Evolutionary conservation across 768 basidiomycete genomes (phyloP).

Genomic region (Cystobasidium tubakii): DNA sequence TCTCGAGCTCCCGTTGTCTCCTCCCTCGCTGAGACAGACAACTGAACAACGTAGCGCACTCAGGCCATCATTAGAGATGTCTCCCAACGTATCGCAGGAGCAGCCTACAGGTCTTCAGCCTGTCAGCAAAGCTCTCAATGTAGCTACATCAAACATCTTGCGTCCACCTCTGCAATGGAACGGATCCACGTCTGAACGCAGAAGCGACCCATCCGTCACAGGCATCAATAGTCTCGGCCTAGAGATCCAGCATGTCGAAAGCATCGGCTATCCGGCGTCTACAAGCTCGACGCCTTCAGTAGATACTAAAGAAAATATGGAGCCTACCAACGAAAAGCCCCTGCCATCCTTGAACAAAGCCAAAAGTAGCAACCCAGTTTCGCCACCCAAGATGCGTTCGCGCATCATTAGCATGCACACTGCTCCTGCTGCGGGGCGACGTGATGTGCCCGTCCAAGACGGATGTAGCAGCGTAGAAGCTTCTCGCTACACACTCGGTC

Average conservation of each 20-base stretch:
- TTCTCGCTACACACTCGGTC: conserved; percentile 13
- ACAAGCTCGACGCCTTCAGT: background rate
- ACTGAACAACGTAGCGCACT: conserved; percentile 23
- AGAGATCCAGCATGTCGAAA: conserved; percentile 22
- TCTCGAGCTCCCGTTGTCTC: background rate
- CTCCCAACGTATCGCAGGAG: background rate
- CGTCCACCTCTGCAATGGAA: background rate
- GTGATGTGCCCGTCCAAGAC: background rate
- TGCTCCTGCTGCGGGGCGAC: background rate
- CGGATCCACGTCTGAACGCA: background rate
- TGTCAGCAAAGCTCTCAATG: background rate
- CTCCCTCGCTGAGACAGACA: conserved; percentile 7
- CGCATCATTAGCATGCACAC: conserved; percentile 13
- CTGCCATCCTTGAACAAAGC: background rate
- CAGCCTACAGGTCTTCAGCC: background rate
- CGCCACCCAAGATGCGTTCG: conserved; percentile 22
- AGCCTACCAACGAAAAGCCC: background rate
- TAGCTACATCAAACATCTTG: background rate
- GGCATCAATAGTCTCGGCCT: conserved; percentile 25
- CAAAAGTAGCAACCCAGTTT: conserved; percentile 15
- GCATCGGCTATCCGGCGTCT: background rate
- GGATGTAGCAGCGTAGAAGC: conserved; percentile 24
- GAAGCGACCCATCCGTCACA: background rate
- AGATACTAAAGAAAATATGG: background rate
- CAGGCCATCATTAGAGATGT: conserved; percentile 9